Evolutionary conservation across 2,329 filamentous ascomycete species (phyloP).

Genomic region (Fusarium sp.): DNA sequence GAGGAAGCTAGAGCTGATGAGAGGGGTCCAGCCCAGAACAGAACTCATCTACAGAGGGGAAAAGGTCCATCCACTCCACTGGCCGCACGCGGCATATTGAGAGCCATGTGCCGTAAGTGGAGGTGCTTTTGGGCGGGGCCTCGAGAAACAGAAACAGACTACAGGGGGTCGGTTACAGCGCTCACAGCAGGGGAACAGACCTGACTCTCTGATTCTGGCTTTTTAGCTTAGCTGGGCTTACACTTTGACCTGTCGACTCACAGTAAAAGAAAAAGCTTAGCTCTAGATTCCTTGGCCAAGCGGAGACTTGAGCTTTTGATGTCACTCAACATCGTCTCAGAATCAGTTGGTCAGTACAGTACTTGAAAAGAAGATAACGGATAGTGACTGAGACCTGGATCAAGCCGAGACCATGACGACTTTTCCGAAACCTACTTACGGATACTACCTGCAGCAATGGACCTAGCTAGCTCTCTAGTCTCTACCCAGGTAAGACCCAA

Average conservation of each 20-base stretch:
- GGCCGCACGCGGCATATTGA: constrained; percentile 35
- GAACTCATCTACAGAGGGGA: background rate
- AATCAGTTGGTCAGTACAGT: constrained; percentile 15
- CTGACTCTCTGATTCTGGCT: background rate
- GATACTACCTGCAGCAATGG: background rate
- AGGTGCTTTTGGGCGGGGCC: constrained; percentile 23
- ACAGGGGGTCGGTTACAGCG: background rate
- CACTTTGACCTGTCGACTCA: constrained; percentile 6
- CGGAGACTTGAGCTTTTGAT: background rate
- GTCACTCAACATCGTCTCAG: constrained; percentile 30
- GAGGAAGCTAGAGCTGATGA: constrained; percentile 32
- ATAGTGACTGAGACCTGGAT: background rate
- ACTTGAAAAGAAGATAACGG: background rate
- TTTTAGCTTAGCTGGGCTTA: background rate
- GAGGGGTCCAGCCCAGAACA: constrained; percentile 8
- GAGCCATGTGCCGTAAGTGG: constrained; percentile 24
- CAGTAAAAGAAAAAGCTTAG: constrained; percentile 1
- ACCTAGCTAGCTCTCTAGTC: background rate
- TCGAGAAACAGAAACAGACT: constrained; percentile 6
- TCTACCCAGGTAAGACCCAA: background rate
- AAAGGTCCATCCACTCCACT: constrained; percentile 2
- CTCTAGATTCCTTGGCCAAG: constrained; percentile 2
- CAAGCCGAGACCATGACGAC: constrained; percentile 6
- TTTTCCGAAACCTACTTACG: background rate
- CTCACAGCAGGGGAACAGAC: background rate